Evolutionary conservation across 192 early-diverging fungal species (phyloP).

Genomic region (Podila minutissima): DNA sequence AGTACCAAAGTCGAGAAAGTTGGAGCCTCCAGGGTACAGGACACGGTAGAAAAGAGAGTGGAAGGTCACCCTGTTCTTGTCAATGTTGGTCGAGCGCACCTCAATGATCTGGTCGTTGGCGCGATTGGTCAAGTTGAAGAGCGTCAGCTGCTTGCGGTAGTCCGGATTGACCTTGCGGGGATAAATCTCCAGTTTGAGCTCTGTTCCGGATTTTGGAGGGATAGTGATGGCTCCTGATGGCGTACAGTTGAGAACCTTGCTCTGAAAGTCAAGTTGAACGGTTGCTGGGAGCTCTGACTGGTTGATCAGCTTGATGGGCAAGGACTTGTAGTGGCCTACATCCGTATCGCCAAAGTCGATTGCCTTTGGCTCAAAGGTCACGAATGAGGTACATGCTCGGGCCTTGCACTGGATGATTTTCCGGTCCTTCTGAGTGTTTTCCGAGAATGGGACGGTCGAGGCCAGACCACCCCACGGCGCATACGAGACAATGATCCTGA

Average conservation of each 20-base stretch:
- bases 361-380: slow-evolving; percentile 83
- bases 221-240: slow-evolving; percentile 75
- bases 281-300: slow-evolving; percentile 85
- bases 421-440: slow-evolving; percentile 60
- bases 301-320: slow-evolving; percentile 85
- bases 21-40: slow-evolving; percentile 84
- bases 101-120: slow-evolving; percentile 92
- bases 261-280: slow-evolving; percentile 88
- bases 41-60: slow-evolving; percentile 97
- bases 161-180: slow-evolving; percentile 98
- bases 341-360: slow-evolving; percentile 97
- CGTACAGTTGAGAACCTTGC: slow-evolving; percentile 90
- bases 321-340: slow-evolving; percentile 91
- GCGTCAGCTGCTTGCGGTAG: slow-evolving; percentile 95
- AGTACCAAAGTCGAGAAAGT: slow-evolving; percentile 95
- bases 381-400: slow-evolving; percentile 91
- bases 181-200: slow-evolving; percentile 93
- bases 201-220: slow-evolving; percentile 78
- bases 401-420: slow-evolving; percentile 92
- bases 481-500: slow-evolving; percentile 77
- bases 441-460: slow-evolving; percentile 38
- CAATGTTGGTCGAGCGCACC: slow-evolving; percentile 93
- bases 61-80: slow-evolving; percentile 96
- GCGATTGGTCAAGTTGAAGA: slow-evolving; percentile 90
- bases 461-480: slow-evolving; percentile 33